Percentiles rank a stretch among this genome's conserved stretches.
Conservation (phyloP, 1,284 basidiomycete species). For the Tilletiopsis washingtonensis region DNA sequence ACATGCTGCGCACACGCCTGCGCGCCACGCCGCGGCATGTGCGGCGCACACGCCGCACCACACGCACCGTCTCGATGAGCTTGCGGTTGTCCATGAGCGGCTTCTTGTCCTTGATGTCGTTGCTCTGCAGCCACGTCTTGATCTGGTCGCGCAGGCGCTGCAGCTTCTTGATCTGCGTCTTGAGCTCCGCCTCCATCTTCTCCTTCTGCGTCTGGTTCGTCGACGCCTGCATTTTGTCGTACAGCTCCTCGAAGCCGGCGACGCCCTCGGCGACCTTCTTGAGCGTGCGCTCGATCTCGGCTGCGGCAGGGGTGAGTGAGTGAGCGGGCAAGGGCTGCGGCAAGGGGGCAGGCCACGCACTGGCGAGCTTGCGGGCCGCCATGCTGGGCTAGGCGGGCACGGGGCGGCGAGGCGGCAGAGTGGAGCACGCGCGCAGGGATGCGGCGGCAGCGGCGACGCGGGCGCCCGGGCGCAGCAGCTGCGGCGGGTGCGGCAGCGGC, state of each 20-base stretch:
- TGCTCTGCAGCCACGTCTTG: slow-evolving; percentile 95
- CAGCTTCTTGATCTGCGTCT: slow-evolving; percentile 70
- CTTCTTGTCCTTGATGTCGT: slow-evolving; percentile 99
- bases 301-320: slow-evolving; percentile 10
- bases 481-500: no score
- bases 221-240: slow-evolving; percentile 44
- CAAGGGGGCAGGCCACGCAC: slow-evolving; percentile 6
- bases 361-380: slow-evolving; percentile 45
- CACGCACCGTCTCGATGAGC: slow-evolving; percentile 88
- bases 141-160: slow-evolving; percentile 97
- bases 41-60: no score
- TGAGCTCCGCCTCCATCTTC: slow-evolving; percentile 47
- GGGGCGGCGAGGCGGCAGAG: no score
- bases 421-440: no score
- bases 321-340: not conserved
- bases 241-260: slow-evolving; percentile 45
- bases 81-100: slow-evolving; percentile 83
- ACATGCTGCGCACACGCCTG: not conserved
- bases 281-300: slow-evolving; percentile 47
- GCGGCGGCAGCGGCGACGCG: no score
- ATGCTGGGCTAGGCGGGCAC: slow-evolving; percentile 25
- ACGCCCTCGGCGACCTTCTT: slow-evolving; percentile 47
- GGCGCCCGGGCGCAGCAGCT: no score
- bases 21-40: not conserved
- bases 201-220: slow-evolving; percentile 46